A percentile compares a stretch with the other conserved stretches of the same genome.
Evolutionary conservation across 2,329 filamentous ascomycete species (phyloP).

Genomic region (Talaromyces sp.): DNA sequence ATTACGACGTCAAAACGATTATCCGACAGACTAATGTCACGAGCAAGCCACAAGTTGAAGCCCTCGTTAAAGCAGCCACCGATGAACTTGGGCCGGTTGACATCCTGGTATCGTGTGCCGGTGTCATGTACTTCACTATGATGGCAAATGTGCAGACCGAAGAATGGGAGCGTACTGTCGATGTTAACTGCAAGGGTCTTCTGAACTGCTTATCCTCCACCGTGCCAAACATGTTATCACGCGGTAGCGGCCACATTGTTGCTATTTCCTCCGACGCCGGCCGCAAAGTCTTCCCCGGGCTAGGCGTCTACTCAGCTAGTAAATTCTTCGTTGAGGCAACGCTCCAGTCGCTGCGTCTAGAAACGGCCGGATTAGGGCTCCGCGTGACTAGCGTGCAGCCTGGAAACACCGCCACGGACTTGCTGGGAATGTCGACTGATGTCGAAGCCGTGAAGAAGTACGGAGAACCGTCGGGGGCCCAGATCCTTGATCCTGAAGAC

Average conservation of each 20-base stretch:
- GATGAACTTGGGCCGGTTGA: slow-evolving; percentile 67
- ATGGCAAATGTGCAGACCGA: slow-evolving; percentile 71
- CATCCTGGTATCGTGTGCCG: slow-evolving; percentile 73
- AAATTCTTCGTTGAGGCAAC: slow-evolving; percentile 85
- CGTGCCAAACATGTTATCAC: slow-evolving; percentile 66
- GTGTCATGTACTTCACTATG: slow-evolving; percentile 86
- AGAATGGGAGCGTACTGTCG: slow-evolving; percentile 76
- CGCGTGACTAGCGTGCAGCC: slow-evolving; percentile 72
- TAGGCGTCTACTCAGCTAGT: slow-evolving; percentile 76
- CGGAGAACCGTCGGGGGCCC: slow-evolving; percentile 68
- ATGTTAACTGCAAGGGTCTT: slow-evolving; percentile 82
- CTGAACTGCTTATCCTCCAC: slow-evolving; percentile 66
- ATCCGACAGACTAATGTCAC: slow-evolving; percentile 70
- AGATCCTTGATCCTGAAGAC: slow-evolving; percentile 68
- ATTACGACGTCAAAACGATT: slow-evolving; percentile 60
- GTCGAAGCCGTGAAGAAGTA: slow-evolving; percentile 72
- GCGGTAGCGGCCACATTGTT: slow-evolving; percentile 67
- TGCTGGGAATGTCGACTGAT: slow-evolving; percentile 71
- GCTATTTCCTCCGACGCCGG: slow-evolving; percentile 79
- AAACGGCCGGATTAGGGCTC: slow-evolving; percentile 69
- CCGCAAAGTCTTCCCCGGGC: slow-evolving; percentile 73
- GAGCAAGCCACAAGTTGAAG: slow-evolving; percentile 59
- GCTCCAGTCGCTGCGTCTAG: slow-evolving; percentile 67
- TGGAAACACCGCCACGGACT: slow-evolving; percentile 68
- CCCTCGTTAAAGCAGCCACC: slow-evolving; percentile 55